A percentile compares a stretch with the other conserved stretches of the same genome.
Evolutionary conservation across 179 eudicot genomes (phyloP).

Genomic region (Spergularia azorica): DNA sequence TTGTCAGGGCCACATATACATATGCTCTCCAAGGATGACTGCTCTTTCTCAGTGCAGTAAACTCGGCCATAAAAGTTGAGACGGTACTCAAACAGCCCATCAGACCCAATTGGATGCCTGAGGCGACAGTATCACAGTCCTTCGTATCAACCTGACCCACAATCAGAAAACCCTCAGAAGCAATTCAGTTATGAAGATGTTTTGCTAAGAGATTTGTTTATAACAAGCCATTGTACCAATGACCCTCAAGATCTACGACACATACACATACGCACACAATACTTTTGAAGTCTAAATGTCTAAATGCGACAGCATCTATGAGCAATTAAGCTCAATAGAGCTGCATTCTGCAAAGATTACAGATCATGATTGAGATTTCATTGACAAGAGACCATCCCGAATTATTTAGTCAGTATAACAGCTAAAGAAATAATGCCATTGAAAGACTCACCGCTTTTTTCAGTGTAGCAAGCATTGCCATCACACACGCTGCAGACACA

Average conservation of each 20-base stretch:
- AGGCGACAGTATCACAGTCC: conserved; percentile 50
- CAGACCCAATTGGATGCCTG: conserved; percentile 72
- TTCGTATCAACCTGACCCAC: conserved; percentile 52
- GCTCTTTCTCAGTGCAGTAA: conserved; percentile 64
- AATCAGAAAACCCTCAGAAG: conserved; percentile 2
- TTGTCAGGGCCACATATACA: conserved; percentile 58
- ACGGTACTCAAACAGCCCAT: conserved; percentile 87
- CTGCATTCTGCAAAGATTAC: too few relatives aligned
- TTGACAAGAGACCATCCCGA: too few relatives aligned
- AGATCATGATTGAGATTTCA: too few relatives aligned
- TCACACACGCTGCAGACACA: conserved; percentile 71
- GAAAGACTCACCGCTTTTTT: conserved; percentile 57
- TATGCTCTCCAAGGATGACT: conserved; percentile 69
- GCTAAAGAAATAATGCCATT: neutral
- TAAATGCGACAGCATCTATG: too few relatives aligned
- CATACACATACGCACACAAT: too few relatives aligned
- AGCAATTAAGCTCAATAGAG: too few relatives aligned
- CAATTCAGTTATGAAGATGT: neutral
- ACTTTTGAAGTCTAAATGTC: too few relatives aligned
- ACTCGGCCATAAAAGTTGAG: conserved; percentile 83
- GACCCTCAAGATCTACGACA: too few relatives aligned
- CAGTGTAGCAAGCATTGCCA: conserved; percentile 78
- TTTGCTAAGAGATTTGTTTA: neutral
- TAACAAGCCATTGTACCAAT: too few relatives aligned
- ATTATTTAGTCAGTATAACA: too few relatives aligned